A percentile compares a stretch with the other conserved stretches of the same genome.
phyloP scores from a whole-genome alignment of 495 filamentous ascomycete genomes.

The Tetracladium marchalianum region DNA sequence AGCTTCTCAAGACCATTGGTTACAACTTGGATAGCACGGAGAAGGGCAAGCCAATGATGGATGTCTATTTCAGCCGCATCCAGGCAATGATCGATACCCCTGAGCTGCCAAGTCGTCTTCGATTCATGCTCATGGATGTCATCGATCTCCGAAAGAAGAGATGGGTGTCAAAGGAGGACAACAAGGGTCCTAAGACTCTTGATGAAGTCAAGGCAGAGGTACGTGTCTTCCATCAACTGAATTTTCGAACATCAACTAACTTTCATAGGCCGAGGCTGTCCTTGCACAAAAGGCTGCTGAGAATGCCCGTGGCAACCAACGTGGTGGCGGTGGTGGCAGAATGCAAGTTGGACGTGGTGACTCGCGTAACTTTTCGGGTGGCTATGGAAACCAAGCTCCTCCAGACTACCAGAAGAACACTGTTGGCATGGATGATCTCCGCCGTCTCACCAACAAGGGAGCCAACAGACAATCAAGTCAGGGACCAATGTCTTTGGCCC shows the following conservation, averaged over 20 bases:
- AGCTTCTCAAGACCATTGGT: conserved; percentile 87
- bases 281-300: conserved; percentile 61
- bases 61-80: conserved; percentile 89
- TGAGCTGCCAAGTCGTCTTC: conserved; percentile 73
- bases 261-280: conserved; percentile 47
- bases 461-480: conserved; percentile 41
- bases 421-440: conserved; percentile 82
- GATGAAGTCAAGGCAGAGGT: conserved; percentile 82
- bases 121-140: conserved; percentile 95
- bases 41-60: conserved; percentile 74
- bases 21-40: conserved; percentile 70
- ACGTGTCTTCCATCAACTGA: conserved; percentile 19
- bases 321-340: conserved; percentile 52
- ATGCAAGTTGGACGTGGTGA: conserved; percentile 72
- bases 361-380: conserved; percentile 63
- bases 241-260: conserved; percentile 5
- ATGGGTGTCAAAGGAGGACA: conserved; percentile 79
- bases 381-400: conserved; percentile 52
- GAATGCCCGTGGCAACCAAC: conserved; percentile 45
- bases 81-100: conserved; percentile 64
- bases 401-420: conserved; percentile 63
- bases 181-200: conserved; percentile 95
- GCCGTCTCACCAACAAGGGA: conserved; percentile 53
- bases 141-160: conserved; percentile 63
- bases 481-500: conserved; percentile 63